Evolutionary conservation across 164 flowering plant species (phyloP), one percentile per base, ranked within the genome.

Genomic region (Taxillus chinensis): DNA sequence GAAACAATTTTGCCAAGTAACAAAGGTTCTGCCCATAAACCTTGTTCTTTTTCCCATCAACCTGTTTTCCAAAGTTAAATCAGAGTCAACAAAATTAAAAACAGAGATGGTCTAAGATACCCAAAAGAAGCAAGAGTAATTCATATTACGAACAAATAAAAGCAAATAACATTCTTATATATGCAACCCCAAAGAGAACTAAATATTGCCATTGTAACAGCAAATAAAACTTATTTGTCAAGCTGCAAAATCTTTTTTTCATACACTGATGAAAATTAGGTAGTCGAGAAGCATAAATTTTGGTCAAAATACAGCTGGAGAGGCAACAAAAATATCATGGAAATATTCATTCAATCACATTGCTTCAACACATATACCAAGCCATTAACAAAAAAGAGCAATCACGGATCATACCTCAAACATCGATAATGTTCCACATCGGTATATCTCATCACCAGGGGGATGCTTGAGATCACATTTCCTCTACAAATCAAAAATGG

Each of bases 401-500:
- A 37, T 14, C 66, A 2, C 10, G 54, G 0, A 62, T 59, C 71
- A 58, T 77, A 79, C 98, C 98, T 93, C 98, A 81, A 93, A 90
- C 98, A 93, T 93, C 57, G 98, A 93, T 69, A 90, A 68, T 40
- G 97, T 88, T 56, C 96, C 95, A 76, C 89, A 67, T 37, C 98
- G 80, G 66, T 93, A 93, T 63, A 93, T 93, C 77, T 93, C 97
- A 76, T 93, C 98, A 73, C 98, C 98, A 46, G 98, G 98, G 13
- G 98, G 98, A 78, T 93, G 97, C 83, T 93, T 93, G 42, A 93
- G 95, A 78, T 93, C 98, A 74, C 98, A 93, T 77, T 93, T 93
- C 67, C 74, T 86, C 96, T 92, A 63, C 71, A 77, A 39, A 11
- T 57, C 11, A 57, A 57, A 57, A 57, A 57, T 5, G 43, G 14